Evolutionary conservation across 2,329 filamentous ascomycete genomes (phyloP), one percentile per base, ranked within the genome.

Genomic region (Thielaviopsis euricoi): DNA sequence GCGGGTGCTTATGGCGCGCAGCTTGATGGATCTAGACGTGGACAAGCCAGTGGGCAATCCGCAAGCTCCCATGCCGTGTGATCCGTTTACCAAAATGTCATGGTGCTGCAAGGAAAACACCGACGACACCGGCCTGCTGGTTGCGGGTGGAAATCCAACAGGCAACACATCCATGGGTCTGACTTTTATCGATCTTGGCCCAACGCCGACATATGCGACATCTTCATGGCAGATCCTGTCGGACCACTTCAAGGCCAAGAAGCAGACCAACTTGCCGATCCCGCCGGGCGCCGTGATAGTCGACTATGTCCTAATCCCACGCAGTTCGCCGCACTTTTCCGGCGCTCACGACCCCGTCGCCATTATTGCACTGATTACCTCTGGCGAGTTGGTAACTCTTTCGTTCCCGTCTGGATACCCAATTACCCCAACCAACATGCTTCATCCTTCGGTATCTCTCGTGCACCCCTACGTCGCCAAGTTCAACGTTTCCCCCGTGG

Each of bases 91-190:
- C 61, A 83, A 83, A 62, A 82, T 97, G 58, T 79, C 83, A 1
- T 98, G 93, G 93, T 98, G 93, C 71, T 91, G 88, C 59, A 96
- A 96, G 68, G 78, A 84, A 60, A 95, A 97, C 66, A 86, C 89
- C 0, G 93, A 98, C 65, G 91, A 98, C 65, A 97, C 89, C 19
- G 91, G 84, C 1, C 75, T 98, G 23, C 71, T 98, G 46, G 78
- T 98, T 58, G 87, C 89, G 2, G 93, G 93, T 29, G 93, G 93
- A 4, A 79, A 85, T 61, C 75, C 80, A 1, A 77, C 80, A 0
- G 83, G 84, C 19, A 77, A 82, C 46, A 75, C 80, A 4, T 78
- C 82, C 5, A 89, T 87, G 68, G 88, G 87, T 5, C 70, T 98
- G 61, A 95, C 87, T 0, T 91, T 97, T 63, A 76, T 97, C 59